Percentiles rank a stretch among this genome's conserved stretches.
phyloP scores from a whole-genome alignment of 495 filamentous ascomycete species.

The Paragyromitra xinjiangensis region DNA sequence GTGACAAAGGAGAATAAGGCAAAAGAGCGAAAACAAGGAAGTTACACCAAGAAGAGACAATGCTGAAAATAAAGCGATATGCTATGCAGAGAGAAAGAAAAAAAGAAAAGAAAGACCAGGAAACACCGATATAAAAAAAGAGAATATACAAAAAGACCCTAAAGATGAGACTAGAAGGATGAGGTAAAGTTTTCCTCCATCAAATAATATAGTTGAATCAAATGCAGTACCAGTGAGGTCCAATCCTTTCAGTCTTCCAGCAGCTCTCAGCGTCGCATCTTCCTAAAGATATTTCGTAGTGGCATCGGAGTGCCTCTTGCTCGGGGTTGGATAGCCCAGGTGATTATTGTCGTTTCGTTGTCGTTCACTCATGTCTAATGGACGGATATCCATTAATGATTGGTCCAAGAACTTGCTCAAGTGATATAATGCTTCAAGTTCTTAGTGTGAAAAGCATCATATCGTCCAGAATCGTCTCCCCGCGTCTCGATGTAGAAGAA shows the following conservation, averaged over 20 bases:
- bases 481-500: constrained; percentile 4
- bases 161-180: constrained; percentile 4
- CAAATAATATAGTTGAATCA: constrained; percentile 12
- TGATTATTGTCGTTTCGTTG: constrained; percentile 1
- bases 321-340: background rate
- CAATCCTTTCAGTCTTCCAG: background rate
- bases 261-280: constrained; percentile 5
- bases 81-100: constrained; percentile 28
- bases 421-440: background rate
- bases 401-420: background rate
- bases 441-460: background rate
- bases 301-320: background rate
- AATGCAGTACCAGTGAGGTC: constrained; percentile 17
- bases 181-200: background rate
- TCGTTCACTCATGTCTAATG: constrained; percentile 41
- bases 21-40: background rate
- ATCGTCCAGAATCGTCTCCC: constrained; percentile 9
- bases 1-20: constrained; percentile 9
- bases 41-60: constrained; percentile 31
- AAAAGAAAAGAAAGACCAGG: constrained; percentile 2
- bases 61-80: constrained; percentile 29
- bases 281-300: constrained; percentile 2
- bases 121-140: constrained; percentile 21
- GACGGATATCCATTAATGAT: background rate
- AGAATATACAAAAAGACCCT: constrained; percentile 37